Conservation (phyloP, 2,329 filamentous ascomycete genomes). For the Colletotrichum sp. region DNA sequence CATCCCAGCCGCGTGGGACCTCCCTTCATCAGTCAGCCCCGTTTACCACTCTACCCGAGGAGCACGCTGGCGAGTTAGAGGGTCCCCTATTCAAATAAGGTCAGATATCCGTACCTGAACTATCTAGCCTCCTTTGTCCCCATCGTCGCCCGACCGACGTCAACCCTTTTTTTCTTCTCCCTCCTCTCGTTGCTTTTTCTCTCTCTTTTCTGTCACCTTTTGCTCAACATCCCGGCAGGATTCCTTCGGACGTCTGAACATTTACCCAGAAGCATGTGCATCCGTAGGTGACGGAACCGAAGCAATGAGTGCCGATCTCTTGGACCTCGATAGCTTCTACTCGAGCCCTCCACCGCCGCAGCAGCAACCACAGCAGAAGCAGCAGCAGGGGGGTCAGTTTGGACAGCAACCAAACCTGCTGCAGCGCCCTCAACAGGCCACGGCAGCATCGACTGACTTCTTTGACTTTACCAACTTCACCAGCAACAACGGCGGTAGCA, state of each 20-base stretch:
- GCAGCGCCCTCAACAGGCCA: constrained; percentile 18
- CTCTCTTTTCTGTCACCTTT: neutral
- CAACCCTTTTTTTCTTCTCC: neutral
- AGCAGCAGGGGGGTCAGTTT: constrained; percentile 6
- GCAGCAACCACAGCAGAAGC: constrained; percentile 26
- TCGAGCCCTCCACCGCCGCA: constrained; percentile 31
- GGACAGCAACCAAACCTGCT: constrained; percentile 21
- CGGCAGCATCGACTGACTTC: constrained; percentile 28
- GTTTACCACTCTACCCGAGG: constrained; percentile 6
- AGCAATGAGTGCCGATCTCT: constrained; percentile 68
- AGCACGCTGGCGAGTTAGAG: neutral
- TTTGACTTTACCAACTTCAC: constrained; percentile 27
- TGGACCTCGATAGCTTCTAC: constrained; percentile 63
- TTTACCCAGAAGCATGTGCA: constrained; percentile 2
- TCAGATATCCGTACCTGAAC: neutral
- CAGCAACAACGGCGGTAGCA: constrained; percentile 15
- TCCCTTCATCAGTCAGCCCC: constrained; percentile 11
- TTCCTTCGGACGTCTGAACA: neutral
- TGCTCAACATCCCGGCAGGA: neutral
- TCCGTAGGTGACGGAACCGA: constrained; percentile 17
- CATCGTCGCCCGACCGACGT: neutral
- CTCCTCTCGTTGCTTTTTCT: neutral
- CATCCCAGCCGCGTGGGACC: constrained; percentile 15
- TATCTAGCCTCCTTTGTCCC: constrained; percentile 16
- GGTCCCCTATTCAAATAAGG: constrained; percentile 14